Conservation (phyloP, 2,329 filamentous ascomycete species). For the Plenodomus lindquistii region DNA sequence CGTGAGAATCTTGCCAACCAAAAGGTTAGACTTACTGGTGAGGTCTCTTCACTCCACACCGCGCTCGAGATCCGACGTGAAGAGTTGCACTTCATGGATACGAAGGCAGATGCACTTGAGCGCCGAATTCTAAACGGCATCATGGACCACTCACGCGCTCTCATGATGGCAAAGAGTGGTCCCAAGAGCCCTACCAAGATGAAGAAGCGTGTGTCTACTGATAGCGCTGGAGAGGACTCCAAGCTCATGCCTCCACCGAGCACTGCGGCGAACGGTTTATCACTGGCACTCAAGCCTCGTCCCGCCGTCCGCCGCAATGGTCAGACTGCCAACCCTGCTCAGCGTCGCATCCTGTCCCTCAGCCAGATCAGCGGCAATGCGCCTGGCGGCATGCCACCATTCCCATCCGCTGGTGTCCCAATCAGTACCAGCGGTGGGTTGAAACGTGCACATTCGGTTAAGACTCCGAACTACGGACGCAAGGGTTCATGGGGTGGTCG, state of each 20-base stretch:
- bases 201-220: constrained; percentile 40
- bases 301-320: constrained; percentile 47
- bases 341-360: constrained; percentile 82
- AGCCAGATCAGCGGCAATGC: constrained; percentile 85
- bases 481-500: constrained; percentile 44
- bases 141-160: constrained; percentile 89
- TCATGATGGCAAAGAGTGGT: constrained; percentile 73
- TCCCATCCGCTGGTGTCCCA: constrained; percentile 33
- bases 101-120: constrained; percentile 84
- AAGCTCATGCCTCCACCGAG: constrained; percentile 40
- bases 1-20: constrained; percentile 76
- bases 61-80: constrained; percentile 86
- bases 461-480: constrained; percentile 39
- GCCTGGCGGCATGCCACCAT: constrained; percentile 51
- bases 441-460: constrained; percentile 49
- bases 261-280: constrained; percentile 41
- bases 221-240: constrained; percentile 40
- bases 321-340: constrained; percentile 44
- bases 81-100: constrained; percentile 88
- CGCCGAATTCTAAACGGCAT: constrained; percentile 92
- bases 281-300: constrained; percentile 56
- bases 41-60: constrained; percentile 89
- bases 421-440: constrained; percentile 56
- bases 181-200: constrained; percentile 42
- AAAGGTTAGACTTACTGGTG: constrained; percentile 78